Evolutionary conservation across 768 basidiomycete genomes (phyloP).

Genomic region (Phylloporus rhodoxanthus): DNA sequence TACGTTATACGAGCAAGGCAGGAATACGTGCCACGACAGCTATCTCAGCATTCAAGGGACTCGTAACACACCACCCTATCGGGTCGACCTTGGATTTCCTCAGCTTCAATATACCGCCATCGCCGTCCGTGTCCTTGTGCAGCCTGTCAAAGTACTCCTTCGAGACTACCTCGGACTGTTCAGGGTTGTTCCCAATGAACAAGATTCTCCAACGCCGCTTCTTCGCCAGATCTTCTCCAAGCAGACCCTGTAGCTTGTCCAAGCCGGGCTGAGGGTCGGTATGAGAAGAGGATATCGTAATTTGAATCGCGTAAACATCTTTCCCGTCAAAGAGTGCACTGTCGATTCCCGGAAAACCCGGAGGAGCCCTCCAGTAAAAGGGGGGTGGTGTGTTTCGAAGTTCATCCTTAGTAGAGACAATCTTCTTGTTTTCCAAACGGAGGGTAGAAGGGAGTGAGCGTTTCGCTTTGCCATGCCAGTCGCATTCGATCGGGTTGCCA

Average conservation of each 20-base stretch:
- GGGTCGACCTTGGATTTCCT: not conserved
- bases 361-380: not conserved
- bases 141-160: not conserved
- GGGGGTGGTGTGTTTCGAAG: not conserved
- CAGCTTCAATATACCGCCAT: not conserved
- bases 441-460: not conserved
- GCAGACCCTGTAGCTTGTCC: not conserved
- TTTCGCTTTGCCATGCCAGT: not conserved
- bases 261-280: not conserved
- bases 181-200: not conserved
- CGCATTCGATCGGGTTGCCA: not conserved
- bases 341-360: not conserved
- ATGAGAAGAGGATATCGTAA: not conserved
- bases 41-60: not conserved
- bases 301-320: not conserved
- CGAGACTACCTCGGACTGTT: not conserved
- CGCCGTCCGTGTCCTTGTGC: not conserved
- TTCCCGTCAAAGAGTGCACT: not conserved
- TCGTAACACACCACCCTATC: not conserved
- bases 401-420: not conserved
- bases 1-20: not conserved
- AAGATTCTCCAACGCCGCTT: not conserved
- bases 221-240: not conserved
- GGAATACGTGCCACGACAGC: not conserved
- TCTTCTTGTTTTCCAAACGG: not conserved